These are phyloP conservation scores for Fusarium sp. DNA, from an alignment of 2,329 filamentous ascomycete species.

Conservation along the genomic window DNA sequence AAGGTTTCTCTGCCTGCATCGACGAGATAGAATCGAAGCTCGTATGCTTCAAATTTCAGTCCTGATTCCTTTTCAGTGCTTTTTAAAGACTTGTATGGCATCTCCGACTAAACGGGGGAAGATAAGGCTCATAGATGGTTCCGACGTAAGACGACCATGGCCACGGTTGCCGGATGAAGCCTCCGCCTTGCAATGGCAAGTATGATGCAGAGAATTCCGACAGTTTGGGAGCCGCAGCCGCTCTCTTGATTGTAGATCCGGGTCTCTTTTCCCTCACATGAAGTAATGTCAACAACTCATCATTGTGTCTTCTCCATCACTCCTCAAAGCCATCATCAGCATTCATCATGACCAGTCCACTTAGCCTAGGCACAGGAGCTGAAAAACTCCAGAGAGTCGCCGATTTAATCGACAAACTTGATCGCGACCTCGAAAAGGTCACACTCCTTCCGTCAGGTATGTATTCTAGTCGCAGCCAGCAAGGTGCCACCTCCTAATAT, in stretches of 20 bases:
- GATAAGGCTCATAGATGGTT: too few relatives aligned
- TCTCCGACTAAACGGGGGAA: not conserved
- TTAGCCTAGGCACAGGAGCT: slow-evolving; percentile 54
- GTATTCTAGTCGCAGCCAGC: not conserved
- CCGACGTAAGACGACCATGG: not conserved
- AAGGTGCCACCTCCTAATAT: slow-evolving; percentile 25
- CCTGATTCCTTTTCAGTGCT: not conserved
- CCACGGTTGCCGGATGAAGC: not conserved
- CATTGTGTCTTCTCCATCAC: not conserved
- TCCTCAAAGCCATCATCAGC: slow-evolving; percentile 8
- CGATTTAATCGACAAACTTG: slow-evolving; percentile 71
- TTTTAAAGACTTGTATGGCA: not conserved
- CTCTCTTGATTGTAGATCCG: not conserved
- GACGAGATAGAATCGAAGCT: not conserved
- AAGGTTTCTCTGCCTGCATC: too few relatives aligned
- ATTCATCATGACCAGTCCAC: slow-evolving; percentile 38
- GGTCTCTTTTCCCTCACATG: too few relatives aligned
- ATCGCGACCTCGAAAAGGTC: slow-evolving; percentile 70
- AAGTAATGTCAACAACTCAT: not conserved
- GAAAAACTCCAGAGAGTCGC: slow-evolving; percentile 77
- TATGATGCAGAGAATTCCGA: not conserved
- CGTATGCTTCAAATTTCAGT: not conserved
- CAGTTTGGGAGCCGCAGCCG: not conserved
- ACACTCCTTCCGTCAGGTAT: slow-evolving; percentile 70
- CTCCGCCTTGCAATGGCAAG: not conserved